Base-by-base conservation (phyloP, 495 filamentous ascomycete genomes). In the Xylaria venustula region DNA sequence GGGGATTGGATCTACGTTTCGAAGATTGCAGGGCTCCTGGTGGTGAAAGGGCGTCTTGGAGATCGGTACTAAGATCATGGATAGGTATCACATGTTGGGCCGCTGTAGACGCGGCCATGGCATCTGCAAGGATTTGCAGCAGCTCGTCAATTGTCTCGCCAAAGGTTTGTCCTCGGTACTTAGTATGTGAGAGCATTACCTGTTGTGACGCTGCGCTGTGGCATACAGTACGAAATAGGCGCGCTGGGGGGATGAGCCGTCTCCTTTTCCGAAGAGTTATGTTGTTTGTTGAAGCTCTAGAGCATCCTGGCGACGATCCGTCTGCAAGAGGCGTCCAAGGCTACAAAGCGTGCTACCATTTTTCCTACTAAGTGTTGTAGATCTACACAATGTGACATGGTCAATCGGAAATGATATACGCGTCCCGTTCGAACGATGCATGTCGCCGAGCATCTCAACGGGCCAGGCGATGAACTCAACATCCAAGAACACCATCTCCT, bases 41-140 rank as follows among this genome's bases (percentile, higher is more conserved):
- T 20, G 30, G 51, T 42, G 36, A 41, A 34, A 36, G 28, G 42
- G 30, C 51, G 36, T 54, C 26, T 34, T 34, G 20, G 42, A 4
- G 19, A 26, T 30, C 36, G 19, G 5, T 34, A 11, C 30, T 5
- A 54, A 54, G 41, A 45, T 36, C 26, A 30, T 34, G 6, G 28
- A 11, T 32, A 34, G 11, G 19, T 37, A 48, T 46, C 53, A 15
- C 22, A 56, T 47, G 54, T 57, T 26, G 54, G 45, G 30, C 42
- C 54, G 41, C 54, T 57, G 42, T 23, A 47, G 54, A 36, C 30
- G 40, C 53, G 53, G 53, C 52, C 52, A 42, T 54, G 52, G 52
- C 37, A 28, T 3, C 11, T 12, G 6, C 19, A 45, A 36, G 53
- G 45, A 14, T 36, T 44, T 45, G 52, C 22, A 55, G 37, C 36